Percentiles rank a stretch among this genome's conserved stretches.
Evolutionary conservation across 2,329 filamentous ascomycete genomes (phyloP).

Genomic region (Talaromyces sp.): DNA sequence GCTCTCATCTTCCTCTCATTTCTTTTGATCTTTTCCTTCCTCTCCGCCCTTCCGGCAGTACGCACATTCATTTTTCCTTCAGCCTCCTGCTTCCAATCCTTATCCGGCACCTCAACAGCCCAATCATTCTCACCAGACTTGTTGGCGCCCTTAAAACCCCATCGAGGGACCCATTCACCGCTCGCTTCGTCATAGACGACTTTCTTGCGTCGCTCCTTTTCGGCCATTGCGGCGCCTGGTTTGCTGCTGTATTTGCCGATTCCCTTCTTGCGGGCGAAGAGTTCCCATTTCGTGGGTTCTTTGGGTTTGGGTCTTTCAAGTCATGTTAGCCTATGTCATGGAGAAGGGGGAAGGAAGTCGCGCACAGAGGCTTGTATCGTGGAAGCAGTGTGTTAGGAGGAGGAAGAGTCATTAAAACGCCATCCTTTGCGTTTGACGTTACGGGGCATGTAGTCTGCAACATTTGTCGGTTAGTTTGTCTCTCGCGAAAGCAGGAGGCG

Average conservation of each 20-base stretch:
- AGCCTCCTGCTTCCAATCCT: conserved; percentile 67
- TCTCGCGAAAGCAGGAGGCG: background rate
- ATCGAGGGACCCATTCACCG: conserved; percentile 88
- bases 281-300: conserved; percentile 88
- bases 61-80: conserved; percentile 61
- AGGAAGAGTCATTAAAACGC: conserved; percentile 79
- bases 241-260: conserved; percentile 77
- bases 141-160: conserved; percentile 90
- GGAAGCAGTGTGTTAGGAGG: conserved; percentile 67
- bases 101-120: conserved; percentile 86
- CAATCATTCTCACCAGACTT: conserved; percentile 80
- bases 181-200: conserved; percentile 78
- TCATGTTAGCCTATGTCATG: background rate
- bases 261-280: conserved; percentile 94
- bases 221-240: conserved; percentile 55
- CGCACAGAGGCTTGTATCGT: conserved; percentile 76
- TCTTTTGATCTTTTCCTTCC: conserved; percentile 60
- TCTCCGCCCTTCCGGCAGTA: conserved; percentile 64
- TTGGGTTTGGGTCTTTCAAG: conserved; percentile 63
- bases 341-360: background rate
- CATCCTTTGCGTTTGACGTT: conserved; percentile 57
- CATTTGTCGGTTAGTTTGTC: background rate
- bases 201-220: conserved; percentile 63
- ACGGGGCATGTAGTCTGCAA: conserved; percentile 72
- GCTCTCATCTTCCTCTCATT: conserved; percentile 66